A percentile compares a stretch with the other conserved stretches of the same genome.
Conservation (phyloP, 2,329 filamentous ascomycete genomes). For the Cordyceps javanica region DNA sequence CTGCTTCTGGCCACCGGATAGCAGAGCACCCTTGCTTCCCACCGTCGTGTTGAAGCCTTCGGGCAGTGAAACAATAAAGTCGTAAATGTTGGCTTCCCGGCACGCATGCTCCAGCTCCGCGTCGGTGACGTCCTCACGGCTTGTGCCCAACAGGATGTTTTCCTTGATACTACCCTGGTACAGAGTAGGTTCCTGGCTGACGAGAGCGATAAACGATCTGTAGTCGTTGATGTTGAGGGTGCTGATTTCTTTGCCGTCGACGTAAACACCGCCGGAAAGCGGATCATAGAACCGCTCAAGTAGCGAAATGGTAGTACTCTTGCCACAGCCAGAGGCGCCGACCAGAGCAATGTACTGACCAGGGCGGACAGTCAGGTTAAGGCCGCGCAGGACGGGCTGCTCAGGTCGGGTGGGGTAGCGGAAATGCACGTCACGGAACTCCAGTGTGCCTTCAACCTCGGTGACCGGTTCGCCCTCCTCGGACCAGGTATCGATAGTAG, state of each 20-base stretch:
- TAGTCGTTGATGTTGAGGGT: slow-evolving; percentile 80
- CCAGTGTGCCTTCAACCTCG: slow-evolving; percentile 67
- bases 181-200: slow-evolving; percentile 89
- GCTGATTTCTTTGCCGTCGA: slow-evolving; percentile 80
- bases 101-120: slow-evolving; percentile 71
- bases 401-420: slow-evolving; percentile 87
- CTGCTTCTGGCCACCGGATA: slow-evolving; percentile 92
- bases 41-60: slow-evolving; percentile 83
- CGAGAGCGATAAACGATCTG: slow-evolving; percentile 74
- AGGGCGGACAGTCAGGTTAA: slow-evolving; percentile 67
- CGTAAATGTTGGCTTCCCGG: slow-evolving; percentile 86
- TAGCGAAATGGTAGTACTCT: slow-evolving; percentile 86
- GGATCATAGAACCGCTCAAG: slow-evolving; percentile 95
- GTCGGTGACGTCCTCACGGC: slow-evolving; percentile 62
- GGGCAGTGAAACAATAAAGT: slow-evolving; percentile 80
- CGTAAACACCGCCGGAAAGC: slow-evolving; percentile 67
- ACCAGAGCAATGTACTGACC: slow-evolving; percentile 86
- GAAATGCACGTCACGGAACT: slow-evolving; percentile 92
- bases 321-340: slow-evolving; percentile 90
- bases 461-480: slow-evolving; percentile 57
- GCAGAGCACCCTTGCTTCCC: slow-evolving; percentile 76
- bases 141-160: slow-evolving; percentile 77
- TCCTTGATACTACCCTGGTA: slow-evolving; percentile 90
- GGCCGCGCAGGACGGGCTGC: slow-evolving; percentile 82
- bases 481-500: slow-evolving; percentile 78